Percentiles rank a stretch among this genome's conserved stretches.
phyloP scores from a whole-genome alignment of 441 rosid species.

The Rhodomyrtus psidioides region DNA sequence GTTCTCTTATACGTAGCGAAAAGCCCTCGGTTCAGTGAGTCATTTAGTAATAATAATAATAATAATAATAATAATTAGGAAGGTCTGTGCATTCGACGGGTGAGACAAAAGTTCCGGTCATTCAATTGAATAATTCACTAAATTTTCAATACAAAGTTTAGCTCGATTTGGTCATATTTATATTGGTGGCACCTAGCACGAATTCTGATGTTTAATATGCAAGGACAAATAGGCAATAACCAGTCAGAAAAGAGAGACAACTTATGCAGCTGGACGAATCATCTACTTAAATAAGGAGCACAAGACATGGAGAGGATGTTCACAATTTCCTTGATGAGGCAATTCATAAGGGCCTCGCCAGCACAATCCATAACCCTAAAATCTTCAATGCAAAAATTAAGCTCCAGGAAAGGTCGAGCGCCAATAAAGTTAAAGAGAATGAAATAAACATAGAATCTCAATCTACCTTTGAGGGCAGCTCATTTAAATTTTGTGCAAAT shows the following conservation, averaged over 20 bases:
- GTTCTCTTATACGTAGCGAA: background rate
- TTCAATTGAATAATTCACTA: background rate
- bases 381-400: background rate
- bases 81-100: background rate
- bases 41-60: background rate
- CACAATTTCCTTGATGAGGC: background rate
- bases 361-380: background rate
- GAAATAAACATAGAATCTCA: background rate
- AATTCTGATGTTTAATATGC: too few species aligned
- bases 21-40: too few species aligned
- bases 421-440: too few species aligned
- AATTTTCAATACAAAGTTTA: background rate
- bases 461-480: background rate
- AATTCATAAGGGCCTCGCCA: too few species aligned
- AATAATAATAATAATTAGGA: background rate
- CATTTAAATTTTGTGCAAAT: too few species aligned
- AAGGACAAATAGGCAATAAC: background rate
- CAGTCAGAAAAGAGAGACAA: background rate
- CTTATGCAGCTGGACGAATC: background rate
- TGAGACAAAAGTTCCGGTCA: background rate
- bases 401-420: background rate
- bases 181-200: background rate
- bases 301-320: background rate
- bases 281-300: background rate
- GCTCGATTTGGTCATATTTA: background rate